Base-by-base conservation (phyloP, 306 rosid species). In the Herpetospermum pedunculosum region DNA sequence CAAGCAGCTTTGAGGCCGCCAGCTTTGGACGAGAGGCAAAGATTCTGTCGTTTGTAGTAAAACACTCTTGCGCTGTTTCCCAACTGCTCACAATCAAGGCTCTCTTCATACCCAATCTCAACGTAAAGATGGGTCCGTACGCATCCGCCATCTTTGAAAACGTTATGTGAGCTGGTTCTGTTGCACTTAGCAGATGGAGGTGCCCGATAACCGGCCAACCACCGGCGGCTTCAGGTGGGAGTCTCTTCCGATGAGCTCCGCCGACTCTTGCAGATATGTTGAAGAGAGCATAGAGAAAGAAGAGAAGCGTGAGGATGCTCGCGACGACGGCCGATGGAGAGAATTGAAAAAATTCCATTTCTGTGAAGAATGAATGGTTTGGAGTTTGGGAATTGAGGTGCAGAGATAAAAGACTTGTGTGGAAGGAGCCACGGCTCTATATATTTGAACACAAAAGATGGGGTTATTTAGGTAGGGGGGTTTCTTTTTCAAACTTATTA, bases 1-100 rank as follows among this genome's bases (percentile, higher is more conserved):
- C 87, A 84, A 88, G 79, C 26, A 15, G 84, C 77, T 84, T 77
- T 32, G 87, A 41, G 0, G 85, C 89, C 0, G 67, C 83, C 0
- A 21, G 10, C 3, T 52, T 52, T 1, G 28, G 14, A 2, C 59
- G 30, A 2, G 59, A 2, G 0, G 59, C 28, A 23, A 52, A 21
- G 1, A 21, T 3, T 52, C 1, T 52, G 30, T 52, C 59, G 30
- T 52, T 52, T 8, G 29, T 52, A 1, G 30, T 52, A 1, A 52
- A 52, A 1, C 59, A 52, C 29, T 52, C 59, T 52, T 0, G 2
- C 0, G 59, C 30, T 52, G 3, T 23, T 52, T 52, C 59, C 59
- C 59, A 52, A 10, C 1, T 52, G 30, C 59, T 21, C 0, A 52
- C 59, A 1, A 52, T 2, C 29, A 52, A 1, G 0, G 29, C 30